Base-by-base conservation (phyloP, 2,329 filamentous ascomycete genomes). In the Fusarium sacchari region DNA sequence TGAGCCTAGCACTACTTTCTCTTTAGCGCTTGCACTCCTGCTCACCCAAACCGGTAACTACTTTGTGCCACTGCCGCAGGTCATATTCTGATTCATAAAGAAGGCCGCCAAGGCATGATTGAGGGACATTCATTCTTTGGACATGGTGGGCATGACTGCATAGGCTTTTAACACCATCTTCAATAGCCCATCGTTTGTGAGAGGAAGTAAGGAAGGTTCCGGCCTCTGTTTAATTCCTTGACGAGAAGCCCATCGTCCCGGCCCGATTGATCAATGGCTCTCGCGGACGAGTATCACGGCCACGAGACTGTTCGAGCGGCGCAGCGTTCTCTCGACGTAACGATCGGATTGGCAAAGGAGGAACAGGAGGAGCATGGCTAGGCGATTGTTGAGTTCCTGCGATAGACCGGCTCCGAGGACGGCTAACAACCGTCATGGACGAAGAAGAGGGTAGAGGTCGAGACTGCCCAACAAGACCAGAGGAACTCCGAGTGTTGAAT, bases 221-320 rank as follows among this genome's bases (percentile, higher is more conserved):
- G 40, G 22, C 28, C 47, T 52, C 28, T 34, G 14, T 53, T 69
- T 52, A 77, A 49, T 63, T 64, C 49, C 71, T 72, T 42, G 74
- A 67, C 36, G 68, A 49, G 30, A 60, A 44, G 32, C 74, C 75
- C 28, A 63, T 46, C 36, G 75, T 76, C n/a, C 76, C 76, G 34
- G 80, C 81, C 14, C 75, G 77, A 49, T 79, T 78, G 26, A 82
- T 80, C 28, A 82, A 67, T 42, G 80, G 80, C 57, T 80, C 80
- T 14, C 73, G 64, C 20, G 76, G 77, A 18, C 72, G 75, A 53
- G 77, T 64, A 40, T 79, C 77, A 22, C 77, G 77, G 20, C 77
- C 76, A n/a, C 77, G 75, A 22, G 65, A 63, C 53, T 71, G 57
- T 30, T 75, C 76, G 7, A 72, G 47, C 7, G 76, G 72, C 43